phyloP scores from a whole-genome alignment of 805 yeast species.

The Candida khao-thaluensis region DNA sequence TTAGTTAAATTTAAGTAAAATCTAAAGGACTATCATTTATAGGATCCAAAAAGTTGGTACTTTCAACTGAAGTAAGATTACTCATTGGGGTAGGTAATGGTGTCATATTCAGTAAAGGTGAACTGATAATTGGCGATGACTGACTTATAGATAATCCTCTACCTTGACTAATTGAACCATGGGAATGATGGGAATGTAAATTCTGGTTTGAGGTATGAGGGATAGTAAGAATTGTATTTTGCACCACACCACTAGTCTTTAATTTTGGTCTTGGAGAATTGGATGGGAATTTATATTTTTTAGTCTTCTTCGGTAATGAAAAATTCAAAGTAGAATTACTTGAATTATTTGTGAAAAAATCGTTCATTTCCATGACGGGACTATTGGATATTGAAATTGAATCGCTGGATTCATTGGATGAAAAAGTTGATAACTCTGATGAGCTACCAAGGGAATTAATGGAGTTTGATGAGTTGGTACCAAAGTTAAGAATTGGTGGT shows the following conservation, averaged over 20 bases:
- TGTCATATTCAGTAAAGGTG: constrained; percentile 35
- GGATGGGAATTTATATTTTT: constrained; percentile 13
- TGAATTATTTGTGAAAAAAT: constrained; percentile 13
- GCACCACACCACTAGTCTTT: constrained; percentile 1
- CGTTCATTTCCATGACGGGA: constrained; percentile 21
- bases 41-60: constrained; percentile 26
- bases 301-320: constrained; percentile 8
- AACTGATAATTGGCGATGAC: constrained; percentile 31
- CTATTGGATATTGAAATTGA: constrained; percentile 24
- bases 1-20: no score
- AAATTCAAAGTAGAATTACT: constrained; percentile 8
- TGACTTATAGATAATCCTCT: constrained; percentile 2
- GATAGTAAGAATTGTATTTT: constrained; percentile 1
- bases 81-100: constrained; percentile 30
- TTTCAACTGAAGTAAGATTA: constrained; percentile 15
- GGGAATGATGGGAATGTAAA: constrained; percentile 5
- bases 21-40: constrained; percentile 42
- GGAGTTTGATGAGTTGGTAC: constrained; percentile 18
- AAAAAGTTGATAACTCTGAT: constrained; percentile 17
- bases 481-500: constrained; percentile 30
- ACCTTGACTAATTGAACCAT: constrained; percentile 4
- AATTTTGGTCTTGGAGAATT: constrained; percentile 10
- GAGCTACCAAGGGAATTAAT: constrained; percentile 20
- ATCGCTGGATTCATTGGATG: constrained; percentile 16
- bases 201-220: constrained; percentile 1